Evolutionary conservation across 164 flowering plant genomes (phyloP).

Genomic region (Aristolochia californica): DNA sequence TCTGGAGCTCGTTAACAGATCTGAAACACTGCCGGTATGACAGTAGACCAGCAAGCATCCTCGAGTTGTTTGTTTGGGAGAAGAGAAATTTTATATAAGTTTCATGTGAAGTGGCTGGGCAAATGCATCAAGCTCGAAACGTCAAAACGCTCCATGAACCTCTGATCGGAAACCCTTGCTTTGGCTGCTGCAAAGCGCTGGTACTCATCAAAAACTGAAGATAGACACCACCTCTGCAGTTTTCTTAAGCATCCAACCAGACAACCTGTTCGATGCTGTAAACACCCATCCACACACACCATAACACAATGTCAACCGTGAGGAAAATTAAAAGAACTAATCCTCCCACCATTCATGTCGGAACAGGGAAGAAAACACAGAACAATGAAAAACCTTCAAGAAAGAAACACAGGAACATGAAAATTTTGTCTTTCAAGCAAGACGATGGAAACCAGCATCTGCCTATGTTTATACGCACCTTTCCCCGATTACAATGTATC

Average conservation of each 20-base stretch:
- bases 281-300: not conserved
- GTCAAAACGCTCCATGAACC: slow-evolving; percentile 73
- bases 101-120: slow-evolving; percentile 44
- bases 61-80: too few species aligned
- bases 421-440: too few species aligned
- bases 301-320: not conserved
- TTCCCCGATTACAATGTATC: slow-evolving; percentile 79
- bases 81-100: too few species aligned
- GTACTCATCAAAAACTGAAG: slow-evolving; percentile 72
- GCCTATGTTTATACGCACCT: slow-evolving; percentile 29
- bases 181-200: slow-evolving; percentile 76
- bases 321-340: not conserved
- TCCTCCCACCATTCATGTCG: too few species aligned
- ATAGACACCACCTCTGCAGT: slow-evolving; percentile 65
- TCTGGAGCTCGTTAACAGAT: too few species aligned
- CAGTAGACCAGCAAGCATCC: too few species aligned
- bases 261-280: slow-evolving; percentile 82
- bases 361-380: too few species aligned
- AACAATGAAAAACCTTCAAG: too few species aligned
- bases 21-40: too few species aligned
- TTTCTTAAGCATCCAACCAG: slow-evolving; percentile 72
- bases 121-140: slow-evolving; percentile 44
- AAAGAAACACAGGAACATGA: too few species aligned
- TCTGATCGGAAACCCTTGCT: slow-evolving; percentile 63
- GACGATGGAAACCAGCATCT: too few species aligned